Percentiles rank a stretch among this genome's conserved stretches.
phyloP scores from a whole-genome alignment of 2,329 filamentous ascomycete genomes.

The Colletotrichum zoysiae region DNA sequence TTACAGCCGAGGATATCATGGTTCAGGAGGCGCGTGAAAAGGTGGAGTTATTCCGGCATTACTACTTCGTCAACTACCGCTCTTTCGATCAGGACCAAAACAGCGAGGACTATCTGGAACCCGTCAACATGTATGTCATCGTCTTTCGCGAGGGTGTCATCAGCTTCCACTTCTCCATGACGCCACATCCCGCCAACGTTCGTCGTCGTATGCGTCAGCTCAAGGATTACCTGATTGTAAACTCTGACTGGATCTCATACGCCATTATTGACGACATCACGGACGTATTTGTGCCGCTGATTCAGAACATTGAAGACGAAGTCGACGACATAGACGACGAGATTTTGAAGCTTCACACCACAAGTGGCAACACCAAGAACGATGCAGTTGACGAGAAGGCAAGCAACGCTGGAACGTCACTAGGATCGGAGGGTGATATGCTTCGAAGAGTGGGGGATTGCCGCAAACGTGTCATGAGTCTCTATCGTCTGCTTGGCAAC shows the following conservation, averaged over 20 bases:
- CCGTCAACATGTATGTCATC: conserved; percentile 97
- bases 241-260: conserved; percentile 98
- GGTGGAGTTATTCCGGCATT: conserved; percentile 95
- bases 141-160: conserved; percentile 96
- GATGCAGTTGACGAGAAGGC: conserved; percentile 59
- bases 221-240: conserved; percentile 91
- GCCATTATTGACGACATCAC: conserved; percentile 99
- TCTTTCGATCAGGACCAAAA: conserved; percentile 95
- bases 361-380: conserved; percentile 58
- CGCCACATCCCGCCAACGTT: conserved; percentile 95
- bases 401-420: conserved; percentile 58
- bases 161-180: conserved; percentile 97
- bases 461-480: conserved; percentile 95
- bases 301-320: conserved; percentile 93
- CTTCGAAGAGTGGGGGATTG: conserved; percentile 92
- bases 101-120: conserved; percentile 91
- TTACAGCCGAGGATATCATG: conserved; percentile 97
- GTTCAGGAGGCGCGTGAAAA: conserved; percentile 98
- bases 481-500: conserved; percentile 93
- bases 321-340: conserved; percentile 97
- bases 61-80: conserved; percentile 99
- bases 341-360: conserved; percentile 84
- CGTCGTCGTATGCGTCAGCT: conserved; percentile 92
- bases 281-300: conserved; percentile 92
- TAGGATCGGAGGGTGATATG: conserved; percentile 80